Conservation (phyloP, 345 rosid species). For the Euclidium syriacum region DNA sequence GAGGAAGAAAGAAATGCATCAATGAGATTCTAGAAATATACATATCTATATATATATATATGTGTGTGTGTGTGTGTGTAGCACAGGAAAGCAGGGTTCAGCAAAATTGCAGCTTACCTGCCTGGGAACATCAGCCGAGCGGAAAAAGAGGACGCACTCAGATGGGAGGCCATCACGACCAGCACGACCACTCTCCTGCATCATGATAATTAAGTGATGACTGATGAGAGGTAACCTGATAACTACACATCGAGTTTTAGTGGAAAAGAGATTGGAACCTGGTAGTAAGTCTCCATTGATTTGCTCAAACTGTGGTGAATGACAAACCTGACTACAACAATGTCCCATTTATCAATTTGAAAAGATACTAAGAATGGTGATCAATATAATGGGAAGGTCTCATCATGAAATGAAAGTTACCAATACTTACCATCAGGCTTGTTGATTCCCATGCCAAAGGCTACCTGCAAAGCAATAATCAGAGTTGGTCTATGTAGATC, state of each 20-base stretch:
- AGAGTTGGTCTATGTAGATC: conserved; percentile 7
- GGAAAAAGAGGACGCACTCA: conserved; percentile 77
- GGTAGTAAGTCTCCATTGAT: conserved; percentile 98
- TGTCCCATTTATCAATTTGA: conserved; percentile 14
- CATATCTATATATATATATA: too few species aligned
- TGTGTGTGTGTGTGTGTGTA: too few species aligned
- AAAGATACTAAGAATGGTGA: not conserved
- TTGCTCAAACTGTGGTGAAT: conserved; percentile 98
- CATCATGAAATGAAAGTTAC: not conserved
- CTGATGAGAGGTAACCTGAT: conserved; percentile 1
- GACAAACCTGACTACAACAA: conserved; percentile 90
- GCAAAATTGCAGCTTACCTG: conserved; percentile 47
- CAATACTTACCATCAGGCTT: conserved; percentile 88
- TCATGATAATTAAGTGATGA: conserved; percentile 5
- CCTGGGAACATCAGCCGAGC: conserved; percentile 88
- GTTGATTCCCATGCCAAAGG: conserved; percentile 99
- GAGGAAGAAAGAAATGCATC: conserved; percentile 18
- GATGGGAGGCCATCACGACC: conserved; percentile 98
- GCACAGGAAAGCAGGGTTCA: not conserved
- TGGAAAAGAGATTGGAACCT: conserved; percentile 42
- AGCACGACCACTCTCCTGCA: conserved; percentile 96
- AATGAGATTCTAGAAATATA: not conserved
- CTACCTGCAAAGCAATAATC: conserved; percentile 54
- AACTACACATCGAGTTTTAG: not conserved
- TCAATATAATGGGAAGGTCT: not conserved